Evolutionary conservation across 2,329 filamentous ascomycete species (phyloP), one percentile per base, ranked within the genome.

Genomic region (Fusarium duplospermum): DNA sequence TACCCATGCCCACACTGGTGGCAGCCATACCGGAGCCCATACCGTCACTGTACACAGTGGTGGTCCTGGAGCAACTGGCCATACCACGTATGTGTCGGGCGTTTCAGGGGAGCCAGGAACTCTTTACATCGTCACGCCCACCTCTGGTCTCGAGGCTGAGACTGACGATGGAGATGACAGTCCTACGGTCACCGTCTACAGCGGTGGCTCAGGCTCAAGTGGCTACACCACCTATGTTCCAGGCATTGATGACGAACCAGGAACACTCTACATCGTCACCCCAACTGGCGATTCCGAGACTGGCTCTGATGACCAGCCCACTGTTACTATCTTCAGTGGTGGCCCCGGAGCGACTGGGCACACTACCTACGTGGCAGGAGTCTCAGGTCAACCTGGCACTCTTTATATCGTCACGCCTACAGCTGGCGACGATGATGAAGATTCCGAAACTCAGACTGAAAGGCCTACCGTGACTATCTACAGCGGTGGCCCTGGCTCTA

Each of bases 321-420:
- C 33, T n/a, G 56, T 66, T 3, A 69, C 65, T 2, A 33, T 72
- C 3, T 66, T 62, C 27, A 66, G 36, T 18, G 38, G 42, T 2
- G 70, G 69, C 10, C 13, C 56, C 1, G 65, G 22, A 3, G 6
- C 69, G 0, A 59, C 45, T 3, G 9, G 45, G 1, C 27, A 8
- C 13, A 72, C 69, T 1, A 13, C 65, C 0, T 69, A 69, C 9
- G 18, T 72, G 0, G 14, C 69, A 0, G 59, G 40, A 13, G 40
- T 47, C 5, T 47, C 69, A 0, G 64, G 59, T 0, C 59, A 24
- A 1, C 64, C 69, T 2, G 69, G 70, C 22, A 72, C 70, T 42
- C 20, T 72, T 4, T 45, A 72, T 6, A 66, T 72, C 3, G 57
- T 72, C 10, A 72, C 70, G 1, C 69, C 70, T 1, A 38, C 56